Percentiles rank a stretch among this genome's conserved stretches.
Conservation (phyloP, 441 rosid species). For the Codiaeum variegatum region DNA sequence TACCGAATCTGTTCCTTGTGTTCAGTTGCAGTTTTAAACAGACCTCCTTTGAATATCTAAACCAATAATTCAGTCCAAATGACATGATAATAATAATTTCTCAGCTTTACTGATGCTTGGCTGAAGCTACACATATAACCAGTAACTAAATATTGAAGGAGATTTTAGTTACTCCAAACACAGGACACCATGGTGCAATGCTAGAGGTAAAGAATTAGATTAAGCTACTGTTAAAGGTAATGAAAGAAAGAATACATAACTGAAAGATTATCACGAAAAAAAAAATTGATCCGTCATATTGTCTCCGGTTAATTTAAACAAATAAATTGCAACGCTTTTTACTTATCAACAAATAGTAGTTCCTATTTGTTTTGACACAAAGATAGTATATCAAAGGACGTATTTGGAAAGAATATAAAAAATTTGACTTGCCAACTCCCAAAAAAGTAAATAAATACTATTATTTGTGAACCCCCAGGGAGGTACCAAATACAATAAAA, state of each 20-base stretch:
- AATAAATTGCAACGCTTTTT: not conserved
- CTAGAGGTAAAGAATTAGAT: not conserved
- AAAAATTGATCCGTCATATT: not conserved
- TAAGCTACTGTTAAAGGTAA: not conserved
- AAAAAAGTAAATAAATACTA: too few species aligned
- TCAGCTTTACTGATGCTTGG: not conserved
- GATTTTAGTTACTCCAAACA: not conserved
- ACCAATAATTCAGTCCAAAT: slow-evolving; percentile 8
- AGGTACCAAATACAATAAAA: too few species aligned
- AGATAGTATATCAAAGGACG: too few species aligned
- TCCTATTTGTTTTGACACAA: too few species aligned
- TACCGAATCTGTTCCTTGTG: slow-evolving; percentile 95
- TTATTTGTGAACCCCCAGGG: too few species aligned
- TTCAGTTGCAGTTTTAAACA: slow-evolving; percentile 92
- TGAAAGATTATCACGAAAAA: not conserved
- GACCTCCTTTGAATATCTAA: slow-evolving; percentile 87
- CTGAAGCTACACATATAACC: not conserved
- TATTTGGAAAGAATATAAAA: too few species aligned
- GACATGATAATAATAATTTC: not conserved
- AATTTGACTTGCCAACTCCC: too few species aligned
- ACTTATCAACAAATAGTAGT: too few species aligned
- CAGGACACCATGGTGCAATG: not conserved
- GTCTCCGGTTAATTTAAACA: not conserved
- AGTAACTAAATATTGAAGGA: not conserved
- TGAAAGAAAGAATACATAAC: not conserved